Conservation (phyloP, 768 basidiomycete genomes). For the Scleroderma bovista region DNA sequence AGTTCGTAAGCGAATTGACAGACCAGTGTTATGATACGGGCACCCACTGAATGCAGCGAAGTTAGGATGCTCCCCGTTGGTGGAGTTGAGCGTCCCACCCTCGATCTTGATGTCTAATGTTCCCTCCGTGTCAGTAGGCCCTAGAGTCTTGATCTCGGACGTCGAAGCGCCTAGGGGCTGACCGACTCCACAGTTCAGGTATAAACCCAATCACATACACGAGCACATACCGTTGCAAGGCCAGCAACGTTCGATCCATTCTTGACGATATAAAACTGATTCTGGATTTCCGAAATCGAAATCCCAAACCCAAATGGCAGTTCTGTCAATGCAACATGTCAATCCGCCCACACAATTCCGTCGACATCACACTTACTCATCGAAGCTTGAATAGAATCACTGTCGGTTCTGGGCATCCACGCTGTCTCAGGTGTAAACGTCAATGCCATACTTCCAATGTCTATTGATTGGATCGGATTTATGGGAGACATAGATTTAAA, state of each 20-base stretch:
- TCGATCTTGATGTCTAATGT: slow-evolving; percentile 59
- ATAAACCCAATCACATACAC: not conserved
- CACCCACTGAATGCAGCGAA: slow-evolving; percentile 59
- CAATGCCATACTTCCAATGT: slow-evolving; percentile 55
- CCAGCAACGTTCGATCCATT: slow-evolving; percentile 49
- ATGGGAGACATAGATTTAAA: slow-evolving; percentile 49
- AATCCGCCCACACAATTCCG: not conserved
- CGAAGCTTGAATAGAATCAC: slow-evolving; percentile 52
- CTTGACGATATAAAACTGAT: slow-evolving; percentile 56
- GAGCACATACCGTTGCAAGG: slow-evolving; percentile 46
- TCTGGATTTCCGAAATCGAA: slow-evolving; percentile 54
- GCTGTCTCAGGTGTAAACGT: slow-evolving; percentile 47
- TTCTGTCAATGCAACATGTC: slow-evolving; percentile 31
- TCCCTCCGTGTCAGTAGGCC: slow-evolving; percentile 52
- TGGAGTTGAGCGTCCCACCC: slow-evolving; percentile 45
- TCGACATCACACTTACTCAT: slow-evolving; percentile 37
- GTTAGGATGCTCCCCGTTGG: slow-evolving; percentile 39
- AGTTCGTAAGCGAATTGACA: not conserved
- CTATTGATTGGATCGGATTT: slow-evolving; percentile 58
- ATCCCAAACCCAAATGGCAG: slow-evolving; percentile 69
- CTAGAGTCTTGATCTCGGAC: slow-evolving; percentile 51
- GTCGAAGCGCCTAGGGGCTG: slow-evolving; percentile 60
- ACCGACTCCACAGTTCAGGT: slow-evolving; percentile 1
- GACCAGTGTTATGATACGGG: not conserved
- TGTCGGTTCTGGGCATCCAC: slow-evolving; percentile 54